Base-by-base conservation (phyloP, 106 monocot species). In the Ottelia alismoides region DNA sequence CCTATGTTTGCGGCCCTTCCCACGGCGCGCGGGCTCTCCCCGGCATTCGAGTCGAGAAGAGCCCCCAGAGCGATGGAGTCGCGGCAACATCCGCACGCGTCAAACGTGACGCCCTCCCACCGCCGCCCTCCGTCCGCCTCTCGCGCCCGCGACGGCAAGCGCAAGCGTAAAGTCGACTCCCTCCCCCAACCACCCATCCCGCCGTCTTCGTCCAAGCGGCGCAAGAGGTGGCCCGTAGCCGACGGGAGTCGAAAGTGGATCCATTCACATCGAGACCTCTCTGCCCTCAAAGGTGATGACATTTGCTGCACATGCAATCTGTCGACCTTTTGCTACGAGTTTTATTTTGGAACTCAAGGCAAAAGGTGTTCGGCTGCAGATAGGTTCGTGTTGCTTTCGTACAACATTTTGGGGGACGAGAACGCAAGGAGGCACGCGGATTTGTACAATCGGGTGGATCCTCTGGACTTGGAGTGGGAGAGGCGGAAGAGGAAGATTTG, bases 391-490 rank as follows among this genome's bases (percentile, higher is more conserved):
- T 31, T 78, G 11, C 75, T 75, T 52, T 78, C 78, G 2, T 84
- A 84, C 25, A 84, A 78, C 43, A 75, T 84, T 43, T 57, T 84
- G 71, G 78, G 71, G 14, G 75, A 65, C 24, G 78, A 62, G 18
- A 84, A 84, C 35, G 78, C 61, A 24, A 69, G 68, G 20, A 72
- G 71, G 3, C 83, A 84, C 56, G 18, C 30, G 20, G 75, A 84
- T 40, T 43, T 84, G 24, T 84, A 78, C 31, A 12, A 56, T 21
- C 6, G 43, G 24, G 68, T 84, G 17, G 60, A 60, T 44, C 50
- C 67, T 21, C 14, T 65, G 28, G 52, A 75, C 54, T 56, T 84
- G 51, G 45, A 51, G 23, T 84, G 83, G 83, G 59, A 61, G 11
- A 45, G 20, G 6, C 62, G 83, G 26, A 75, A 65, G 74, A 75